Evolutionary conservation across 192 early-diverging fungal genomes (phyloP).

Genomic region (Powellomyces hirtus): DNA sequence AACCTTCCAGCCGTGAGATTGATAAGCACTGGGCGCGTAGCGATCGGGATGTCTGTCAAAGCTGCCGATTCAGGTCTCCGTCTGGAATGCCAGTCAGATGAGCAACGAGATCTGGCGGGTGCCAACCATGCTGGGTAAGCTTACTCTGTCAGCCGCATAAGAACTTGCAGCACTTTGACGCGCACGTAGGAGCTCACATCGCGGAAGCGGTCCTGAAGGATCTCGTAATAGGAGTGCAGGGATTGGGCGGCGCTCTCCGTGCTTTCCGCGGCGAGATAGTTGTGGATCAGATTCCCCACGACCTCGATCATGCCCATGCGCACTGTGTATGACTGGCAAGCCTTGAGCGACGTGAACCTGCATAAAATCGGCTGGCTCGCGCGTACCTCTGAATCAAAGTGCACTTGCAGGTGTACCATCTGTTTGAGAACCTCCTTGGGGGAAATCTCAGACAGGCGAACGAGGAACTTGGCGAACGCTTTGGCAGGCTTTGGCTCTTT

Average conservation of each 20-base stretch:
- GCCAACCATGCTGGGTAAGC: too few species aligned
- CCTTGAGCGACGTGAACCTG: not conserved
- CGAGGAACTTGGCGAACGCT: conserved; percentile 78
- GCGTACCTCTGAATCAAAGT: conserved; percentile 89
- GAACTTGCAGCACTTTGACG: conserved; percentile 83
- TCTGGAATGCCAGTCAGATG: not conserved
- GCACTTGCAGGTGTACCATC: conserved; percentile 79
- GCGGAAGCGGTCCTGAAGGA: conserved; percentile 87
- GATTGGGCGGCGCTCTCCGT: conserved; percentile 69
- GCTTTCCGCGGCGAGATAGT: conserved; percentile 62
- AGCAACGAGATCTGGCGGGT: too few species aligned
- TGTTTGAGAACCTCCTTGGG: conserved; percentile 86
- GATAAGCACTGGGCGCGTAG: conserved; percentile 61
- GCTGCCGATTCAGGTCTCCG: conserved; percentile 33
- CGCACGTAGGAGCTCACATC: conserved; percentile 86
- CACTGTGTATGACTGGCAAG: conserved; percentile 74
- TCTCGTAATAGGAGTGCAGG: conserved; percentile 84
- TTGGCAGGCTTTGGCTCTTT: conserved; percentile 77
- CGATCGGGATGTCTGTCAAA: conserved; percentile 51
- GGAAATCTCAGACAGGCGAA: conserved; percentile 74
- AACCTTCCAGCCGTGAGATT: conserved; percentile 72
- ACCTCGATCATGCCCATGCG: conserved; percentile 86
- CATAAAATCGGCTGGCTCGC: not conserved
- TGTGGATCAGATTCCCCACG: conserved; percentile 79
- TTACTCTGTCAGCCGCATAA: conserved; percentile 75